phyloP scores from a whole-genome alignment of 345 rosid genomes.

The Lagerstroemia speciosa region DNA sequence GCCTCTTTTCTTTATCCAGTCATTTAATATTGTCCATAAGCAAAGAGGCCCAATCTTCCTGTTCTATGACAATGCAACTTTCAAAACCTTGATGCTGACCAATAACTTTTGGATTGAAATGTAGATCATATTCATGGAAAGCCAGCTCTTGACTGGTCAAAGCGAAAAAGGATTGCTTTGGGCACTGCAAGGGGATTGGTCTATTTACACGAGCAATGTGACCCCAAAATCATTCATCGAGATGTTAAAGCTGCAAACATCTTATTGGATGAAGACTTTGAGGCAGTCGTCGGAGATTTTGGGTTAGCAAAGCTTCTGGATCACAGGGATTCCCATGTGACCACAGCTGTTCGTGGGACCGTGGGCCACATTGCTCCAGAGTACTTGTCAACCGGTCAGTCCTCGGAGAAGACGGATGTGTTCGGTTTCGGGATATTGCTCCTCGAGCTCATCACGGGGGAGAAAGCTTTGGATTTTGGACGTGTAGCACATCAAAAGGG shows the following conservation, averaged over 20 bases:
- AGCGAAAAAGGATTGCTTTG: conserved; percentile 72
- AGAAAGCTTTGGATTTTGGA: conserved; percentile 83
- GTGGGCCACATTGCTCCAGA: conserved; percentile 95
- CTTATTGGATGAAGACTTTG: conserved; percentile 79
- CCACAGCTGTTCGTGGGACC: conserved; percentile 92
- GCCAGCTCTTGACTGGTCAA: conserved; percentile 81
- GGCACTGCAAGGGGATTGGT: conserved; percentile 88
- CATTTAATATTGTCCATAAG: too few relatives aligned
- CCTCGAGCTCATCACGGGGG: conserved; percentile 87
- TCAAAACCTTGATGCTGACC: background rate
- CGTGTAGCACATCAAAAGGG: conserved; percentile 83
- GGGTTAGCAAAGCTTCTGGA: conserved; percentile 95
- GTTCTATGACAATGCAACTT: background rate
- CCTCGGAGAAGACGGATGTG: conserved; percentile 92
- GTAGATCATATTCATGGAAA: conserved; percentile 54
- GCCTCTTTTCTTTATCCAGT: too few relatives aligned
- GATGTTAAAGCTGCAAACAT: conserved; percentile 98
- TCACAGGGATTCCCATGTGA: conserved; percentile 88
- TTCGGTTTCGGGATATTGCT: conserved; percentile 91
- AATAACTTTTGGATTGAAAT: background rate
- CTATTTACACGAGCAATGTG: conserved; percentile 90
- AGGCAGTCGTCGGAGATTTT: conserved; percentile 97
- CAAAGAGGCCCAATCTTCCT: too few relatives aligned
- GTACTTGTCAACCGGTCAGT: conserved; percentile 83
- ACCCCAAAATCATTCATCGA: conserved; percentile 87